Evolutionary conservation across 371 early-diverging fungal species (phyloP).

Genomic region (Mortierella sp.): DNA sequence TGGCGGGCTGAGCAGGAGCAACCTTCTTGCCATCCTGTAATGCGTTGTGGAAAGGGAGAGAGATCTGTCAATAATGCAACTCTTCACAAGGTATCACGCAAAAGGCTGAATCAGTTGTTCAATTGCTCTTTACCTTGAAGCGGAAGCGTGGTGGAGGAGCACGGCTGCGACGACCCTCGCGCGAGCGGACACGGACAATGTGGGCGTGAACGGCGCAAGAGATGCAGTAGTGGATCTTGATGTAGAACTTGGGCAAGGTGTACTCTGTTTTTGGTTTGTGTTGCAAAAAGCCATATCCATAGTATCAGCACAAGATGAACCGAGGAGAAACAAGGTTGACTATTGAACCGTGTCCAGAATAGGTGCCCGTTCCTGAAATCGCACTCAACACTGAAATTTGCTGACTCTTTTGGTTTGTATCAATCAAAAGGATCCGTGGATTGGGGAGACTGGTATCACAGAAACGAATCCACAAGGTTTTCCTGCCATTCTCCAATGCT

Average conservation of each 20-base stretch:
- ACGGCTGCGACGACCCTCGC: slow-evolving; percentile 91
- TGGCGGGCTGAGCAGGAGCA: slow-evolving; percentile 55
- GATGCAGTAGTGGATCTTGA: slow-evolving; percentile 98
- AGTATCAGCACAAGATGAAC: background rate
- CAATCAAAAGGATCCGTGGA: too few species aligned
- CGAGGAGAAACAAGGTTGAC: background rate
- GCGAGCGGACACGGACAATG: slow-evolving; percentile 97
- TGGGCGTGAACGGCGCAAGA: slow-evolving; percentile 99
- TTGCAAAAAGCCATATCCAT: background rate
- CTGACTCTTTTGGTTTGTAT: too few species aligned
- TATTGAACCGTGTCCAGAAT: too few species aligned
- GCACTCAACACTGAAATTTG: too few species aligned
- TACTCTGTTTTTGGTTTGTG: slow-evolving; percentile 79
- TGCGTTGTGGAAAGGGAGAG: background rate
- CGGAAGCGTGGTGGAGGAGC: slow-evolving; percentile 91
- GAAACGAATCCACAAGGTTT: too few species aligned
- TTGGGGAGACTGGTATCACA: too few species aligned
- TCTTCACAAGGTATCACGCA: background rate
- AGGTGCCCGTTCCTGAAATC: too few species aligned
- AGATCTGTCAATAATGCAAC: background rate
- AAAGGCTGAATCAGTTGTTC: background rate
- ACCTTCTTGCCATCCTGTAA: slow-evolving; percentile 69
- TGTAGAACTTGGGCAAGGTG: slow-evolving; percentile 98
- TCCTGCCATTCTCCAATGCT: too few species aligned
- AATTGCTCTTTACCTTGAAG: slow-evolving; percentile 67